phyloP scores from a whole-genome alignment of 192 early-diverging fungal species.

The Allomyces macrogynus region DNA sequence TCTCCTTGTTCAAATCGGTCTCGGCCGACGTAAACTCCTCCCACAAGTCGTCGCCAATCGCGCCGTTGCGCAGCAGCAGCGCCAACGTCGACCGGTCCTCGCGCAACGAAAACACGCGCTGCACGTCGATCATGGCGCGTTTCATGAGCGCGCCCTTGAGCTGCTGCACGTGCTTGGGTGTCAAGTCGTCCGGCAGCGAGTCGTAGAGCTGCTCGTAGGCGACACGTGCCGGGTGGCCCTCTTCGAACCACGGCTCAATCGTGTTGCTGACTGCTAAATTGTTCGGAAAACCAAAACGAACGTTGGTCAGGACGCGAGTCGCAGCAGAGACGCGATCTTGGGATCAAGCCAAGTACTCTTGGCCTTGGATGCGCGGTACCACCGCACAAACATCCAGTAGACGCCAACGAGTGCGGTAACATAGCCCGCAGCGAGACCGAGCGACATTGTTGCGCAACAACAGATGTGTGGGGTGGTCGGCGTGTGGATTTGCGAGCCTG shows the following conservation, averaged over 20 bases:
- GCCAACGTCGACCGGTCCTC: constrained; percentile 59
- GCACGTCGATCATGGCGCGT: constrained; percentile 59
- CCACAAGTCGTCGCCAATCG: constrained; percentile 65
- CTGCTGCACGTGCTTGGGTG: constrained; percentile 33
- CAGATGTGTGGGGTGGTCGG: too few species aligned
- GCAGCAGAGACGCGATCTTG: too few species aligned
- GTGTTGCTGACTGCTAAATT: too few species aligned
- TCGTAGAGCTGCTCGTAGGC: constrained; percentile 28
- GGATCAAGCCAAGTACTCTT: neutral
- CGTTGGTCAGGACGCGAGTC: too few species aligned
- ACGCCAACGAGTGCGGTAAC: neutral
- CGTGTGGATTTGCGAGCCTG: too few species aligned
- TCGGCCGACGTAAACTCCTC: constrained; percentile 54
- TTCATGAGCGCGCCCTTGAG: constrained; percentile 52
- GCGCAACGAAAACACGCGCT: constrained; percentile 47
- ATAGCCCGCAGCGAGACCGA: neutral
- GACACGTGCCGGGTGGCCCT: neutral
- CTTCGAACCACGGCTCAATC: neutral
- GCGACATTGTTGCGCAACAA: neutral
- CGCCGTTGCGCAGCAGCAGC: constrained; percentile 51
- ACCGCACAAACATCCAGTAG: neutral
- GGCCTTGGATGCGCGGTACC: neutral
- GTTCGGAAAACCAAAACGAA: too few species aligned
- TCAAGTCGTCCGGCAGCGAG: constrained; percentile 30
- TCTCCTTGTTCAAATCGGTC: constrained; percentile 53